phyloP scores from a whole-genome alignment of 2,329 filamentous ascomycete species.

The Phaeophleospora eucalypticola region DNA sequence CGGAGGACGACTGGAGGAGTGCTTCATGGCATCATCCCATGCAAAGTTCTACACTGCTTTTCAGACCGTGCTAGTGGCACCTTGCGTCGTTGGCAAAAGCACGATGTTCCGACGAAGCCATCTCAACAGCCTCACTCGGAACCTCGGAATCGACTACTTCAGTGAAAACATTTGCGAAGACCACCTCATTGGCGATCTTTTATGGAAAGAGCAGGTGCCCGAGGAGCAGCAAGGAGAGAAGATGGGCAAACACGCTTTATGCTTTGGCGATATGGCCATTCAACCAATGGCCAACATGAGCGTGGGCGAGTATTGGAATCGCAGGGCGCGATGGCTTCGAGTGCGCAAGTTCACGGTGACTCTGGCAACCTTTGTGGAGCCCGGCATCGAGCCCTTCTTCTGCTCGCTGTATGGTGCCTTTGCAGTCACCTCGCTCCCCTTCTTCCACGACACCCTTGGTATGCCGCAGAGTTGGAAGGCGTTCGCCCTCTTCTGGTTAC shows the following conservation, averaged over 20 bases:
- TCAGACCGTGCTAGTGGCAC: slow-evolving; percentile 84
- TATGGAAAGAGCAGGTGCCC: slow-evolving; percentile 67
- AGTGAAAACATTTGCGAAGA: slow-evolving; percentile 97
- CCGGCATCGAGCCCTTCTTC: slow-evolving; percentile 81
- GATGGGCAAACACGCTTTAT: slow-evolving; percentile 75
- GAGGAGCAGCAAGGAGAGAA: slow-evolving; percentile 35
- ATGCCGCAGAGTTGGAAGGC: slow-evolving; percentile 64
- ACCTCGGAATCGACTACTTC: slow-evolving; percentile 82
- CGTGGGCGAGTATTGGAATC: slow-evolving; percentile 69
- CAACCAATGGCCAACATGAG: slow-evolving; percentile 85
- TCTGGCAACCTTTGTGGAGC: slow-evolving; percentile 84
- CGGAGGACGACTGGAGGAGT: slow-evolving; percentile 84
- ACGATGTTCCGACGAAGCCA: slow-evolving; percentile 98
- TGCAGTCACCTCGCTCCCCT: slow-evolving; percentile 69
- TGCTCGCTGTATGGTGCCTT: slow-evolving; percentile 79
- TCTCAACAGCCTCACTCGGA: slow-evolving; percentile 66
- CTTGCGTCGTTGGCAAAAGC: slow-evolving; percentile 93
- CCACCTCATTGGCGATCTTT: slow-evolving; percentile 85
- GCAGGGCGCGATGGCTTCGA: slow-evolving; percentile 83
- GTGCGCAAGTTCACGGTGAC: slow-evolving; percentile 93
- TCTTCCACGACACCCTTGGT: slow-evolving; percentile 51
- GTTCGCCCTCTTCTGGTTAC: slow-evolving; percentile 62
- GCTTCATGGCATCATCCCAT: slow-evolving; percentile 90
- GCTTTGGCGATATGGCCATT: slow-evolving; percentile 80
- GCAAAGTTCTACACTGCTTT: slow-evolving; percentile 98